Conservation (phyloP, 495 filamentous ascomycete genomes). For the Clavariopsis aquatica region DNA sequence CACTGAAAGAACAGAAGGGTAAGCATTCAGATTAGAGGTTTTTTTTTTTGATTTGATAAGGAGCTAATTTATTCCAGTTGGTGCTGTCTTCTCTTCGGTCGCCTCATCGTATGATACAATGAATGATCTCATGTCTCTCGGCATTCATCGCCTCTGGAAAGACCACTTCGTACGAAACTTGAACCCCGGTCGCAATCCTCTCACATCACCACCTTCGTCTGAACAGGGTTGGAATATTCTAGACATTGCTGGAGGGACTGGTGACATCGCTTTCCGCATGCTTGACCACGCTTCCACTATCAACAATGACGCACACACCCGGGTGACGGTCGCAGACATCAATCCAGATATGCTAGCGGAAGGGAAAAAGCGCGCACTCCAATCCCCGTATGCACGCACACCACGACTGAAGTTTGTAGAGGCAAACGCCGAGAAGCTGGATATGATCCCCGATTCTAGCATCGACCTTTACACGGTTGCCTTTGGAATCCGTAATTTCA, state of each 20-base stretch:
- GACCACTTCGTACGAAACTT: slow-evolving; percentile 93
- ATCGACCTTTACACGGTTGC: slow-evolving; percentile 96
- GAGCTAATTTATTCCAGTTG: slow-evolving; percentile 57
- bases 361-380: slow-evolving; percentile 71
- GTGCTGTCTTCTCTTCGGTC: slow-evolving; percentile 91
- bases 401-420: slow-evolving; percentile 74
- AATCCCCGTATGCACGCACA: slow-evolving; percentile 58
- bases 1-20: slow-evolving; percentile 78
- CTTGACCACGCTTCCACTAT: slow-evolving; percentile 83
- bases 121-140: slow-evolving; percentile 99
- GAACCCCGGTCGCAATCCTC: slow-evolving; percentile 76
- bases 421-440: slow-evolving; percentile 83
- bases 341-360: slow-evolving; percentile 92
- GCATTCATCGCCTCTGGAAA: slow-evolving; percentile 97
- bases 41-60: background rate
- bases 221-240: slow-evolving; percentile 73
- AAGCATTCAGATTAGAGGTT: slow-evolving; percentile 19
- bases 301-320: slow-evolving; percentile 74
- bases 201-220: slow-evolving; percentile 44
- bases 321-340: slow-evolving; percentile 90
- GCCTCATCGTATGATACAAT: slow-evolving; percentile 90
- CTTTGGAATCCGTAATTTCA: slow-evolving; percentile 97
- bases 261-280: slow-evolving; percentile 97
- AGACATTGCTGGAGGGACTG: slow-evolving; percentile 95
- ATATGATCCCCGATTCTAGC: slow-evolving; percentile 60